Evolutionary conservation across 192 early-diverging fungal species (phyloP), one percentile per base, ranked within the genome.

Genomic region (Podochytrium sp.): DNA sequence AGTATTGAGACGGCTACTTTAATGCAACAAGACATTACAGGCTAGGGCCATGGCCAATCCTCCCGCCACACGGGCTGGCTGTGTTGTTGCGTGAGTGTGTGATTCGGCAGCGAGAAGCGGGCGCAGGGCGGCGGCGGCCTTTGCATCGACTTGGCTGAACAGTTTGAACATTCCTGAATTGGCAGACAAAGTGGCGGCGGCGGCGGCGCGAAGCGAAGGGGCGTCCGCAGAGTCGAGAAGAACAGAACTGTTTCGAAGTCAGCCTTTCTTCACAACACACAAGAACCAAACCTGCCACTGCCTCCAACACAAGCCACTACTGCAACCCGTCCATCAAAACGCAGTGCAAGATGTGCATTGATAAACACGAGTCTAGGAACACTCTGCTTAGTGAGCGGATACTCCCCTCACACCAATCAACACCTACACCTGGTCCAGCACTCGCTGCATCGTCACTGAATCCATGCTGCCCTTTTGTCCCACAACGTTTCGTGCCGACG

Each of bases 321-420:
- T 0, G 91, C 93, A n/a, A 98, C 81, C 60, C 86, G 81, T 74
- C 95, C 97, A 65, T 96, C 92, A 51, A 93, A 91, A 40, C 92
- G 91, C 25, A 95, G 85, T 16, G 94, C 93, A 65, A 98, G 78
- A 78, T 95, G 94, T 5, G 95, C 97, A 78, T 98, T 97, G 57
- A 98, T 87, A 62, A 97, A 96, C 6, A 94, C 84, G 30, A 95
- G 69, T 23, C 41, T 71, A 23, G 37, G n/a, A 10, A 29, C 6
- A n/a, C 25, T 10, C 55, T 7, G 29, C 7, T 57, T 16, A 57
- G 29, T 57, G 16, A 57, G 12, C 10, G 29, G 25, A 57, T 10
- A 12, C 0, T n/a, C 25, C 55, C 55, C 12, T 0, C 20, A 12
- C 12, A 27, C 59, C 14, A 39, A 32, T 10, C 30, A 10, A 41